Conservation (phyloP, 164 flowering plant genomes). For the Vitis riparia region DNA sequence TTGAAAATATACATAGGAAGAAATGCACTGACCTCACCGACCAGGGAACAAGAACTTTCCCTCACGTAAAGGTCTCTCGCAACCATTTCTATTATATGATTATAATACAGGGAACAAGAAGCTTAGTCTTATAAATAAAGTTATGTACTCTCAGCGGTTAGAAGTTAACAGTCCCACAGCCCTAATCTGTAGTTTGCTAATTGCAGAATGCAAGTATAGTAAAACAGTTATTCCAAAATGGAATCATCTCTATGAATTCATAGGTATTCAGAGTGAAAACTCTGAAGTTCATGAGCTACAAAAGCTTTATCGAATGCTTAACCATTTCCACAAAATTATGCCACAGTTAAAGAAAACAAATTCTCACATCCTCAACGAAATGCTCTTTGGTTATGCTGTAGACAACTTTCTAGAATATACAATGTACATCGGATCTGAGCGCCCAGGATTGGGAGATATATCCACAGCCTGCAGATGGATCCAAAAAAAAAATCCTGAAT, state of each 20-base stretch:
- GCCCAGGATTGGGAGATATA: constrained; percentile 94
- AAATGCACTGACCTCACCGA: not conserved
- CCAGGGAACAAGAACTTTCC: not conserved
- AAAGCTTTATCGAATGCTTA: not conserved
- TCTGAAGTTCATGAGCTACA: not conserved
- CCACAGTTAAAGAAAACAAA: not conserved
- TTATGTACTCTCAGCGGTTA: too few relatives aligned
- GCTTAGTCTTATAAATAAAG: not conserved
- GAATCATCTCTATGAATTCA: not conserved
- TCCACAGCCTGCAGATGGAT: constrained; percentile 75
- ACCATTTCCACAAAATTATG: not conserved
- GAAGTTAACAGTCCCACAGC: not conserved
- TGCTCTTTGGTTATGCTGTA: constrained; percentile 32
- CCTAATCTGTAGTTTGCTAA: not conserved
- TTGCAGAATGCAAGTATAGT: not conserved
- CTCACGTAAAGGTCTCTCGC: not conserved
- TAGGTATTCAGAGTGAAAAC: not conserved
- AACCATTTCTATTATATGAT: not conserved
- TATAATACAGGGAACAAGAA: not conserved
- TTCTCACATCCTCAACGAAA: not conserved
- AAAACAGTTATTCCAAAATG: not conserved
- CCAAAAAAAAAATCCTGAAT: not conserved
- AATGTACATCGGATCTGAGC: constrained; percentile 89
- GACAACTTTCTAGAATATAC: constrained; percentile 73
- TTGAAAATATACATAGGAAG: not conserved